Evolutionary conservation across 805 yeast genomes (phyloP).

Genomic region (Ogataea saltuana): DNA sequence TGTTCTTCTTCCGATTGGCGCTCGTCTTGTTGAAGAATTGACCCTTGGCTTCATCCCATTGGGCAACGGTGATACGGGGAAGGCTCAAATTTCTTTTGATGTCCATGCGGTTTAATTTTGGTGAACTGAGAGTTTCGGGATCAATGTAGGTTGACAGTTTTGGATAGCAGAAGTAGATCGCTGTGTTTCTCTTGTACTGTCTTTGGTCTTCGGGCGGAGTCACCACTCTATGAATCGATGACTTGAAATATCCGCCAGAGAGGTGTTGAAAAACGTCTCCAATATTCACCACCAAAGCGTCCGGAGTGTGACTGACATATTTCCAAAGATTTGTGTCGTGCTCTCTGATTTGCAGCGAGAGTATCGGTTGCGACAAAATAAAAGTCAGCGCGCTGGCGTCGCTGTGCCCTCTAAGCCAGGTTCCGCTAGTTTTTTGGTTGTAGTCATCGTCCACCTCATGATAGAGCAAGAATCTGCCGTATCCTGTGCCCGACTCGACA

Average conservation of each 20-base stretch:
- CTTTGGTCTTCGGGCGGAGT: constrained; percentile 47
- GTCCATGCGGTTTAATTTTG: constrained; percentile 39
- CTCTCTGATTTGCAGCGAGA: constrained; percentile 42
- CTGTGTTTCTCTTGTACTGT: constrained; percentile 38
- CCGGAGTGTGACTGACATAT: constrained; percentile 42
- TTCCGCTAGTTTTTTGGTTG: constrained; percentile 36
- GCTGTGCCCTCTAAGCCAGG: constrained; percentile 50
- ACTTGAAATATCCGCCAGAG: constrained; percentile 48
- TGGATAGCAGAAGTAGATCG: constrained; percentile 47
- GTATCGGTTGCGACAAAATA: constrained; percentile 43
- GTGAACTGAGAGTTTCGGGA: constrained; percentile 43
- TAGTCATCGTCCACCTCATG: constrained; percentile 36
- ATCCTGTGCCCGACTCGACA: constrained; percentile 40
- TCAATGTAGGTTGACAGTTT: constrained; percentile 39
- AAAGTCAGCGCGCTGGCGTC: constrained; percentile 45
- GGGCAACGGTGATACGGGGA: constrained; percentile 38
- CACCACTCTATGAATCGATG: constrained; percentile 49
- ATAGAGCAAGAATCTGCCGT: constrained; percentile 41
- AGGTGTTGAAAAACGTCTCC: constrained; percentile 45
- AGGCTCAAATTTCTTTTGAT: constrained; percentile 28
- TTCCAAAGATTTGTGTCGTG: constrained; percentile 40
- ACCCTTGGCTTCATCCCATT: constrained; percentile 51
- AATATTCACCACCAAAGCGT: constrained; percentile 42
- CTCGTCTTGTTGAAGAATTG: constrained; percentile 44
- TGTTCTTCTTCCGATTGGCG: constrained; percentile 19